Conservation (phyloP, 2,329 filamentous ascomycete species). For the Cladosporium oxysporum region DNA sequence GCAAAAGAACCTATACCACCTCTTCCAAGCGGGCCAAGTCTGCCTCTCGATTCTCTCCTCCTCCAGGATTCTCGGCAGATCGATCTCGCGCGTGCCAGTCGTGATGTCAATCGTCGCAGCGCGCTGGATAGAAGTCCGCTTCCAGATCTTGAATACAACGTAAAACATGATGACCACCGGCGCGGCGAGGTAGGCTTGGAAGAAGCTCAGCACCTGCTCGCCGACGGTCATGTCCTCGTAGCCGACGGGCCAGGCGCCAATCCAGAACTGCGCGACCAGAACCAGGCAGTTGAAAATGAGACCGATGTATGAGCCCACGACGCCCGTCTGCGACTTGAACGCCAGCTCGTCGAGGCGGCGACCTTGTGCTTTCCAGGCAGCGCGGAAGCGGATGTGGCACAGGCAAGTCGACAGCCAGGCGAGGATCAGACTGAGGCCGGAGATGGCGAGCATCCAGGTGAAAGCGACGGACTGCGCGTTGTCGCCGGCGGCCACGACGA, state of each 20-base stretch:
- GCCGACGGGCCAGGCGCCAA: slow-evolving; percentile 72
- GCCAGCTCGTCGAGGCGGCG: slow-evolving; percentile 46
- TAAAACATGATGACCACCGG: slow-evolving; percentile 38
- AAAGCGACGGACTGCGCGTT: slow-evolving; percentile 56
- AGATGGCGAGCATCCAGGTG: slow-evolving; percentile 72
- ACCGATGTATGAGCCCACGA: slow-evolving; percentile 78
- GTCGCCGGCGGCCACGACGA: slow-evolving; percentile 65
- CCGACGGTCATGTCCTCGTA: slow-evolving; percentile 49
- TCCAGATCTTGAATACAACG: slow-evolving; percentile 72
- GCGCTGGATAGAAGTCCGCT: slow-evolving; percentile 56
- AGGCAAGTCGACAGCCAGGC: slow-evolving; percentile 77
- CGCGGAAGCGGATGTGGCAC: slow-evolving; percentile 84
- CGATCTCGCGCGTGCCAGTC: slow-evolving; percentile 13
- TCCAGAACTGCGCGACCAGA: slow-evolving; percentile 76
- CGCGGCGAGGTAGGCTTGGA: slow-evolving; percentile 37
- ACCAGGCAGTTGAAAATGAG: slow-evolving; percentile 74
- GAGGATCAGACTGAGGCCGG: slow-evolving; percentile 71
- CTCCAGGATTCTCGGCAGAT: slow-evolving; percentile 15
- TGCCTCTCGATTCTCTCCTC: slow-evolving; percentile 17
- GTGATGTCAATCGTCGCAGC: slow-evolving; percentile 16
- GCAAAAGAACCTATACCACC: slow-evolving; percentile 20
- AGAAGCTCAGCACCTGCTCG: slow-evolving; percentile 32
- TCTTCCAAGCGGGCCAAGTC: slow-evolving; percentile 20
- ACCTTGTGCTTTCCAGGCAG: slow-evolving; percentile 64
- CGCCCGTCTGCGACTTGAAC: slow-evolving; percentile 69